Base-by-base conservation (phyloP, 2,329 filamentous ascomycete genomes). In the Ophiostoma triangulosporum region DNA sequence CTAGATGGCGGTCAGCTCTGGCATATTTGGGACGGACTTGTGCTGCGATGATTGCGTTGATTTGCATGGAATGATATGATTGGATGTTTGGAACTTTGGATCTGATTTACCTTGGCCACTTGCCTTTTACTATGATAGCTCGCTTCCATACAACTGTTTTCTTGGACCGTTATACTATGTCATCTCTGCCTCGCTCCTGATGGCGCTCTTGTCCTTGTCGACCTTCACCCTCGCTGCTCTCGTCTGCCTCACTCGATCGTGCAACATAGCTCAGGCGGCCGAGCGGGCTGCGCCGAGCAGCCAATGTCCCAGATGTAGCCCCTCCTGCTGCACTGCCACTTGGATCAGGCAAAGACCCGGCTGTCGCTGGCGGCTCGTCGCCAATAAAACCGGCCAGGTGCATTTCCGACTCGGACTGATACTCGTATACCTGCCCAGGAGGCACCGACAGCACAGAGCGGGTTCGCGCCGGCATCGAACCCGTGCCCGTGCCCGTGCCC, bases 391-490 rank as follows among this genome's bases (percentile, higher is more conserved):
- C 69, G 11, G 64, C 66, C 51, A 68, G 70, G 22, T 62, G 63
- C 29, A 71, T 64, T 53, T 72, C 69, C 1, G 68, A 63, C 14
- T 76, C 73, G 14, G 70, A 67, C 12, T 12, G 40, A 49, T 75
- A 70, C 59, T 77, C 75, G 57, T 73, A 75, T 7, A 76, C 70
- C 38, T 73, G 71, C 3, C 72, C 71, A 6, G 64, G 63, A 8
- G 68, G 64, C 31, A 69, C 66, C 40, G 66, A 64, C 3, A 15
- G 26, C 29, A 67, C 61, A 52, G 62, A 64, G 26, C 64, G 64
- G 51, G 22, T 45, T n/a, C 40, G 40, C 14, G 40, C 24, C 22
- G 40, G 22, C 1, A 27, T 6, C 6, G 40, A 12, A 5, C 40
- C 31, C 31, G 9, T 3, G 3, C 9, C 31, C 15, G 31, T 14